These are phyloP conservation scores for Penicillium rolfsii DNA, from an alignment of 2,329 filamentous ascomycete species.

Conservation along the genomic window DNA sequence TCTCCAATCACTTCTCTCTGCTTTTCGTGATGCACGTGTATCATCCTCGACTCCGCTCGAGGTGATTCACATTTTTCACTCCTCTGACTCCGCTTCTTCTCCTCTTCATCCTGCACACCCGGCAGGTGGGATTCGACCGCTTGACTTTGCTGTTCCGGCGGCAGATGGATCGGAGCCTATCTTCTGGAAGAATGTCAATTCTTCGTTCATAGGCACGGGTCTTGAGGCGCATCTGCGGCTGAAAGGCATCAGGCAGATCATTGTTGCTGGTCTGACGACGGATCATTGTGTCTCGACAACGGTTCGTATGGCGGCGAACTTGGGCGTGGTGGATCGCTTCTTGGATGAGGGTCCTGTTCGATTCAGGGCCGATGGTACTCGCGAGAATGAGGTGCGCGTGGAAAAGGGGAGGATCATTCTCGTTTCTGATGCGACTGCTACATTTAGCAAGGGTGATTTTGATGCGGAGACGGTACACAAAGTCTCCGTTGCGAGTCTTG, in stretches of 20 bases:
- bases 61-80: slow-evolving; percentile 53
- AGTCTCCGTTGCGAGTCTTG: slow-evolving; percentile 50
- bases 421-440: slow-evolving; percentile 53
- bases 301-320: slow-evolving; percentile 53
- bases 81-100: slow-evolving; percentile 41
- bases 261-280: slow-evolving; percentile 51
- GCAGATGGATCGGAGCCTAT: slow-evolving; percentile 43
- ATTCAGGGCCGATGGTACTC: slow-evolving; percentile 26
- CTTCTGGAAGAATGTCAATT: slow-evolving; percentile 52
- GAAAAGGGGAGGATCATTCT: slow-evolving; percentile 45
- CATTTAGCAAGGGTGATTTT: slow-evolving; percentile 48
- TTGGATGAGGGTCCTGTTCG: slow-evolving; percentile 19
- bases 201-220: slow-evolving; percentile 51
- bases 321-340: slow-evolving; percentile 47
- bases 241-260: slow-evolving; percentile 42
- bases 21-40: slow-evolving; percentile 37
- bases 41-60: slow-evolving; percentile 26
- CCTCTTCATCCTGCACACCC: slow-evolving; percentile 43
- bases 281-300: slow-evolving; percentile 57
- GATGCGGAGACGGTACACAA: slow-evolving; percentile 53
- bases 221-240: slow-evolving; percentile 45
- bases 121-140: slow-evolving; percentile 31
- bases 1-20: slow-evolving; percentile 42
- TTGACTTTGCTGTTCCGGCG: slow-evolving; percentile 36
- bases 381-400: slow-evolving; percentile 24